These are phyloP conservation scores for Thinopyrum elongatum DNA, from an alignment of 176 grass and related monocot genomes.

Conservation along the genomic window DNA sequence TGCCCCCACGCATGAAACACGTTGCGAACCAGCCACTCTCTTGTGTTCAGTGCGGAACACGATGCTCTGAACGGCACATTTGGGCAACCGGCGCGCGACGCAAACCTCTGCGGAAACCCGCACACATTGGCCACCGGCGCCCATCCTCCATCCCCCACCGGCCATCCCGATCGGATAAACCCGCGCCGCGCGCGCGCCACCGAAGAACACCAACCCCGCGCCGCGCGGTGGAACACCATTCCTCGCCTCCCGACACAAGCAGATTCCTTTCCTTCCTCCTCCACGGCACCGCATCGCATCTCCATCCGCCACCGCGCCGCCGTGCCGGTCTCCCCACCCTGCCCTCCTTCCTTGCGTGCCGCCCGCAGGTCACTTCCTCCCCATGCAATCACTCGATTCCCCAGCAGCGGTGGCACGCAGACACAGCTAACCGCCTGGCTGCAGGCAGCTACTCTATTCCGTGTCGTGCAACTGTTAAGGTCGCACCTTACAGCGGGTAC, in stretches of 20 bases:
- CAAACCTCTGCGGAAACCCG: neutral
- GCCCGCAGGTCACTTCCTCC: neutral
- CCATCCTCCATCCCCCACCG: neutral
- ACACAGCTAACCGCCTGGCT: neutral
- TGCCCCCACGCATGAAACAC: too few relatives aligned
- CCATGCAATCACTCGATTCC: constrained; percentile 16
- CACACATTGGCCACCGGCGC: neutral
- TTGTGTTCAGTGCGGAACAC: neutral
- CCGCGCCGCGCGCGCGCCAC: constrained; percentile 6
- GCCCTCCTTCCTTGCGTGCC: constrained; percentile 51
- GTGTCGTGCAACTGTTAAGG: constrained; percentile 23
- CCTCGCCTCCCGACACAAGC: neutral
- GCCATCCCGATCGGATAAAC: constrained; percentile 31
- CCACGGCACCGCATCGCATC: neutral
- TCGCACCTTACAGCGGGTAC: constrained; percentile 14
- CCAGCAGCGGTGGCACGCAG: neutral
- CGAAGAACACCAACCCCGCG: neutral
- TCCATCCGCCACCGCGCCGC: neutral
- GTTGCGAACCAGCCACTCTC: too few relatives aligned
- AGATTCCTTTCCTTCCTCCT: constrained; percentile 22
- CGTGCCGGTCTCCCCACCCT: neutral
- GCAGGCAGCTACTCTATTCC: constrained; percentile 31
- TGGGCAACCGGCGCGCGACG: neutral
- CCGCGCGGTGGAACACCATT: constrained; percentile 23
- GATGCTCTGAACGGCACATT: neutral